phyloP scores from a whole-genome alignment of 2,329 filamentous ascomycete genomes.

The Colletotrichum gigasporum region DNA sequence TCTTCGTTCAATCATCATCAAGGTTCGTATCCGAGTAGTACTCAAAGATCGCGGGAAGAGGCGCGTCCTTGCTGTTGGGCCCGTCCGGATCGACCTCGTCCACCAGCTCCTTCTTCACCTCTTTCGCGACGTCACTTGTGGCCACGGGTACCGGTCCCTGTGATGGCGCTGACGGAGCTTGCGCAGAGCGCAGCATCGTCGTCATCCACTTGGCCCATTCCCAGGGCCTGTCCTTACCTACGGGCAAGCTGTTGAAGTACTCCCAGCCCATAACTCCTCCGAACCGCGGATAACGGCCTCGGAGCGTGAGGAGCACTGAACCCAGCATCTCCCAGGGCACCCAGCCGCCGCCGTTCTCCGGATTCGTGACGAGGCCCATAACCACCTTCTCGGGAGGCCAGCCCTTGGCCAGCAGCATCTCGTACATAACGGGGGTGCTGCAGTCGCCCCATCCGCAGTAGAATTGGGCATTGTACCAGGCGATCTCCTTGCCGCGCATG shows the following conservation, averaged over 20 bases:
- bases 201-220: constrained; percentile 81
- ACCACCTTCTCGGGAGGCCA: constrained; percentile 81
- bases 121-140: constrained; percentile 8
- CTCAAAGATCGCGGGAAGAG: constrained; percentile 43
- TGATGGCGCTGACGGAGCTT: not conserved
- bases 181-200: constrained; percentile 44
- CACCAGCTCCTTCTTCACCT: constrained; percentile 22
- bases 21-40: constrained; percentile 44
- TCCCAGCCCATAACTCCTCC: constrained; percentile 96
- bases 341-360: constrained; percentile 72
- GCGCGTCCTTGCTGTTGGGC: constrained; percentile 37
- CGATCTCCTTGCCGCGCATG: constrained; percentile 71
- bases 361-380: constrained; percentile 82
- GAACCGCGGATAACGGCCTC: constrained; percentile 70
- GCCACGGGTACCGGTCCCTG: not conserved
- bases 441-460: constrained; percentile 87
- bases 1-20: constrained; percentile 2
- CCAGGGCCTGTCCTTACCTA: constrained; percentile 71
- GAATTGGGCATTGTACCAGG: constrained; percentile 92
- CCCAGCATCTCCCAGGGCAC: constrained; percentile 58
- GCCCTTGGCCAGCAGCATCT: constrained; percentile 65
- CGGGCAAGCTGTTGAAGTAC: constrained; percentile 85
- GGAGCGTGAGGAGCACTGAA: constrained; percentile 51
- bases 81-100: constrained; percentile 40
- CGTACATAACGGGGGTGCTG: constrained; percentile 56